These are phyloP conservation scores for Pseudozyma pruni DNA, from an alignment of 1,284 basidiomycete genomes.

Conservation along the genomic window DNA sequence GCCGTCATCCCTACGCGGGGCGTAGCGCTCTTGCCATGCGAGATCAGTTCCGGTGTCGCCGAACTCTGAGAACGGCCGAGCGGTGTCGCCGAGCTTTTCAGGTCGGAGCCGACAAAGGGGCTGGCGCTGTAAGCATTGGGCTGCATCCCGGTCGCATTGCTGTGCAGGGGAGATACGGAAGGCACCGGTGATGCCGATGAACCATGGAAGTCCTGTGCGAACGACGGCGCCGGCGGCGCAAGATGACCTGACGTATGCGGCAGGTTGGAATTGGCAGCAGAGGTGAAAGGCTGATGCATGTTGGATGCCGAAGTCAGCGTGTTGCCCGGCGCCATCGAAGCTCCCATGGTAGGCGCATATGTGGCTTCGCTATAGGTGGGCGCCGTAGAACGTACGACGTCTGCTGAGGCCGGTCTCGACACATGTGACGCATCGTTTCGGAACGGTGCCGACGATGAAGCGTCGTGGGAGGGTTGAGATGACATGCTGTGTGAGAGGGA, in stretches of 20 bases:
- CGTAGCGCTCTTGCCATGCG: slow-evolving; percentile 4
- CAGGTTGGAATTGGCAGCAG: slow-evolving; percentile 22
- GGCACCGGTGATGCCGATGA: slow-evolving; percentile 22
- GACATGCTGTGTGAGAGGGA: slow-evolving; percentile 8
- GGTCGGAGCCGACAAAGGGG: slow-evolving; percentile 1
- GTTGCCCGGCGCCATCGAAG: not conserved
- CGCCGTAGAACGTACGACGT: slow-evolving; percentile 5
- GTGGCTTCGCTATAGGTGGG: slow-evolving; percentile 13
- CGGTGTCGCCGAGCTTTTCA: slow-evolving; percentile 17
- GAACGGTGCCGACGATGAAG: not conserved
- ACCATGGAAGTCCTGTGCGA: slow-evolving; percentile 8
- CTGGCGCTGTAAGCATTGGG: slow-evolving; percentile 1
- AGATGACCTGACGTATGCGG: slow-evolving; percentile 11
- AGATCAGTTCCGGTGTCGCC: slow-evolving; percentile 30
- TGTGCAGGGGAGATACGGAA: not conserved
- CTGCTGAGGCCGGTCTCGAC: slow-evolving; percentile 33
- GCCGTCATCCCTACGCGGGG: not conserved
- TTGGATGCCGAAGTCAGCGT: slow-evolving; percentile 7
- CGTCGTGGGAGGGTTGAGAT: slow-evolving; percentile 20
- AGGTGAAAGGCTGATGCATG: slow-evolving; percentile 32
- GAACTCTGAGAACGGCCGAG: slow-evolving; percentile 20
- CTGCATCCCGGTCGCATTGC: not conserved
- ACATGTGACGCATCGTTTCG: slow-evolving; percentile 3
- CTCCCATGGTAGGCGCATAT: slow-evolving; percentile 7
- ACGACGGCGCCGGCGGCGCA: slow-evolving; percentile 6